Evolutionary conservation across 345 rosid genomes (phyloP), one percentile per base, ranked within the genome.

Genomic region (Chamaenerion angustifolium): DNA sequence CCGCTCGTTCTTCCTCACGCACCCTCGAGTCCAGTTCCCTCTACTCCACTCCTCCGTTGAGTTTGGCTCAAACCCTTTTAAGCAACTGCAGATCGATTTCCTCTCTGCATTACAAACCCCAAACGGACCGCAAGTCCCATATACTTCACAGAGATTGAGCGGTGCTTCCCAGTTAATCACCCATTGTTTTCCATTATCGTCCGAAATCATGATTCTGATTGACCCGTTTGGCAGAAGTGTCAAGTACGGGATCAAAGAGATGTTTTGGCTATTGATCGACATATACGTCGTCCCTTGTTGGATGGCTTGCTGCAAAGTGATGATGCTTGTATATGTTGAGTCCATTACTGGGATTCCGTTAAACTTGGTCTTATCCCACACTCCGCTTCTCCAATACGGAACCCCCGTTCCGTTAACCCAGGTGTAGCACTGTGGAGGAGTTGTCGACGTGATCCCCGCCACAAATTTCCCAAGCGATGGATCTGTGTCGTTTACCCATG

Each of bases 41-140:
- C 35, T 23, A 14, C 16, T 25, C 78, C 69, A 60, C 40, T 49
- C 56, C 8, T 42, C 9, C 0, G 8, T 3, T 7, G 46, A 48
- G 40, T 42, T 67, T 0, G 81, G 81, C 40, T 51, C 43, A 43
- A 65, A 76, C 12, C 76, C 78, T 0, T 51, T 53, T 8, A 70
- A 45, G 27, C 78, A 76, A 1, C 1, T 43, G 40, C 81, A 70
- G n/a, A 40, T 46, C 11, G 55, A 40, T n/a, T 8, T 19, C 9
- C 40, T 51, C 2, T 17, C 31, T 1, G 45, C 25, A 12, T 64
- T 72, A 42, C 75, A 69, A 4, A 56, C 55, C 2, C 71, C 64
- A 21, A 56, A 55, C 3, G 42, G 40, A 6, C 71, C 78, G 18
- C 78, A 76, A 8, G 45, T 45, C 4, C 60, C 48, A 35, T 63